Conservation (phyloP, 2,329 filamentous ascomycete genomes). For the Hypoxylon sp. region DNA sequence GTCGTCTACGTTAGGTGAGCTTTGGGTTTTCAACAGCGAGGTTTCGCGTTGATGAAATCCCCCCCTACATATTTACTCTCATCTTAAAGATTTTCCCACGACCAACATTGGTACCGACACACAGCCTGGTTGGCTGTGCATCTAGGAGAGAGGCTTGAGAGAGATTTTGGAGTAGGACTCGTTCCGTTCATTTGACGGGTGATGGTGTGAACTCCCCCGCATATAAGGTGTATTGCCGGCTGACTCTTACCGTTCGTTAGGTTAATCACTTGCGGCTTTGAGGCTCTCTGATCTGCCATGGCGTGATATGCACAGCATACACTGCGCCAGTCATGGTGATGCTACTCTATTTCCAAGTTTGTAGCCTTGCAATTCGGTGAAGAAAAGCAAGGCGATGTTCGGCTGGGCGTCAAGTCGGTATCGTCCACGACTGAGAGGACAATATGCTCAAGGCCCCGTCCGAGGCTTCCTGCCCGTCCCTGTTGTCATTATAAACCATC, state of each 20-base stretch:
- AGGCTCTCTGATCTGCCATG: slow-evolving; percentile 19
- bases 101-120: background rate
- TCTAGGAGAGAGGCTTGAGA: slow-evolving; percentile 6
- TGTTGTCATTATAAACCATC: background rate
- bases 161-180: slow-evolving; percentile 16
- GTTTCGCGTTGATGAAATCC: slow-evolving; percentile 4
- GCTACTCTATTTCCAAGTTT: slow-evolving; percentile 2
- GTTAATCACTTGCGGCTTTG: background rate
- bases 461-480: background rate
- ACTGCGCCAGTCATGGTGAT: slow-evolving; percentile 14
- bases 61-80: background rate
- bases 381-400: background rate
- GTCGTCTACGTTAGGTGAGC: background rate
- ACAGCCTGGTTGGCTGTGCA: slow-evolving; percentile 14
- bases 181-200: slow-evolving; percentile 16
- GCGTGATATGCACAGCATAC: slow-evolving; percentile 11
- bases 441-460: background rate
- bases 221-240: slow-evolving; percentile 15
- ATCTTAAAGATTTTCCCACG: slow-evolving; percentile 1
- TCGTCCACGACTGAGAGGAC: background rate
- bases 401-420: background rate
- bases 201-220: slow-evolving; percentile 27
- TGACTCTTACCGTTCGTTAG: slow-evolving; percentile 2
- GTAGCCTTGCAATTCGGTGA: slow-evolving; percentile 22
- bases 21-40: background rate